A percentile compares a stretch with the other conserved stretches of the same genome.
These are phyloP conservation scores for Elsinoe necatrix DNA, from an alignment of 2,329 filamentous ascomycete genomes.

Conservation along the genomic window DNA sequence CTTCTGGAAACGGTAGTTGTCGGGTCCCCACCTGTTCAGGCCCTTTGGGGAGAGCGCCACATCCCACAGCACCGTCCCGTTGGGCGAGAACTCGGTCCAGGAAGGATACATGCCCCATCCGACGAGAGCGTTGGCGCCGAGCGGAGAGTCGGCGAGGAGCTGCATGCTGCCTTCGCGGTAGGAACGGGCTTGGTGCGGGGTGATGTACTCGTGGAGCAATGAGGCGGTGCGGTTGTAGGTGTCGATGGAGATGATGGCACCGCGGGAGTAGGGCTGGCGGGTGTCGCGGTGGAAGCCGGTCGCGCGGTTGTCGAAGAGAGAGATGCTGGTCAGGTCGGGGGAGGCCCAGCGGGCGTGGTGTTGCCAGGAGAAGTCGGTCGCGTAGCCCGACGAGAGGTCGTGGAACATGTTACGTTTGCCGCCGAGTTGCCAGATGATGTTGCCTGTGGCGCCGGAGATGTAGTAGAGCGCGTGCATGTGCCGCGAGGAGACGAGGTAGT, in stretches of 20 bases:
- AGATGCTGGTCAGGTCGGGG: conserved; percentile 17
- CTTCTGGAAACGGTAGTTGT: conserved; percentile 46
- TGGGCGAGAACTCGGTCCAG: conserved; percentile 34
- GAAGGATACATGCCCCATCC: conserved; percentile 43
- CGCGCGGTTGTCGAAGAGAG: conserved; percentile 21
- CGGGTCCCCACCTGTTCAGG: conserved; percentile 15
- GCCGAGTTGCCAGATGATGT: conserved; percentile 45
- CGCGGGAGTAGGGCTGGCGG: conserved; percentile 15
- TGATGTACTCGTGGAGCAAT: conserved; percentile 23
- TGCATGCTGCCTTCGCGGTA: conserved; percentile 47
- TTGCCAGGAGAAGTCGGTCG: conserved; percentile 44
- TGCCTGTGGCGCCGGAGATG: conserved; percentile 36
- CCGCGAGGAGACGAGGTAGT: conserved; percentile 42
- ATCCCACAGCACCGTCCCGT: conserved; percentile 47
- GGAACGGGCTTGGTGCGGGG: conserved; percentile 32
- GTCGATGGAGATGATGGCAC: conserved; percentile 21
- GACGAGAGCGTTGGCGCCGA: conserved; percentile 42
- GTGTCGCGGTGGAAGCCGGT: conserved; percentile 18
- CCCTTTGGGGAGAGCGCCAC: conserved; percentile 35
- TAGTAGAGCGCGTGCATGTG: conserved; percentile 38
- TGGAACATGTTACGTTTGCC: conserved; percentile 39
- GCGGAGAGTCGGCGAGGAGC: conserved; percentile 36
- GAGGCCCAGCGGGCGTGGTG: conserved; percentile 43
- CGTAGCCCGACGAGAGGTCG: conserved; percentile 35
- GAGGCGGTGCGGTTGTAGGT: conserved; percentile 24